Base-by-base conservation (phyloP, 441 rosid species). In the Erysimum pusillum region DNA sequence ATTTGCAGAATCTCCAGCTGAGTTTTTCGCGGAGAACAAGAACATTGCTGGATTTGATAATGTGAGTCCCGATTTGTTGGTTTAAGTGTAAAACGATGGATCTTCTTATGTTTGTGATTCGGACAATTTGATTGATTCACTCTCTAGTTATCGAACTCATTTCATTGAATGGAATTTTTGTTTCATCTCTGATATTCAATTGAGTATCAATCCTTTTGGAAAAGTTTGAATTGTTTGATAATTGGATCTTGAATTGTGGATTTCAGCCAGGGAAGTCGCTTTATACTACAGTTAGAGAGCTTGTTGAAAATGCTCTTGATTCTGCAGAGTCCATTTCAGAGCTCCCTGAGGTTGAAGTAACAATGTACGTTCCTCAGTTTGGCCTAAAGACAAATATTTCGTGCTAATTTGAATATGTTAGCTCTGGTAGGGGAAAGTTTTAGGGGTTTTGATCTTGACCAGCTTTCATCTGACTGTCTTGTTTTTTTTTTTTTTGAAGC, bases 1-100 rank as follows among this genome's bases (percentile, higher is more conserved):
- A 52, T 22, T 61, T 79, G 88, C 92, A 96, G 98, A 93, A 88
- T 96, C 97, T 74, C 99, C 97, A 14, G 98, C 99, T 31, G 99
- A 96, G 81, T 96, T 96, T 84, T 96, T 96, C 56, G 99, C 99
- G 1, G 99, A 93, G 88, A 96, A 93, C 85, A 93, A 96, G 87
- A 96, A 96, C 81, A 91, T 96, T 71, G 98, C 99, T 69, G 98
- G 99, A 8, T 96, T 96, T 52, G 99, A 93, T 66, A 96, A 93
- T 72, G 99, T 91, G 76, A 85, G 92, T 74, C 75, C 38, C 25
- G 3, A 54, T 71, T 65, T n/a, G 22, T 31, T 22, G 18, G 31
- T 71, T 28, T 57, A 39, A 17, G 5, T 10, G 7, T 10, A 5
- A 8, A 31, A 9, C 4, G 35, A 18, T 34, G 20, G 32, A 46